Percentiles rank a stretch among this genome's conserved stretches.
Conservation (phyloP, 495 filamentous ascomycete genomes). For the Aspergillus mulundensis region DNA sequence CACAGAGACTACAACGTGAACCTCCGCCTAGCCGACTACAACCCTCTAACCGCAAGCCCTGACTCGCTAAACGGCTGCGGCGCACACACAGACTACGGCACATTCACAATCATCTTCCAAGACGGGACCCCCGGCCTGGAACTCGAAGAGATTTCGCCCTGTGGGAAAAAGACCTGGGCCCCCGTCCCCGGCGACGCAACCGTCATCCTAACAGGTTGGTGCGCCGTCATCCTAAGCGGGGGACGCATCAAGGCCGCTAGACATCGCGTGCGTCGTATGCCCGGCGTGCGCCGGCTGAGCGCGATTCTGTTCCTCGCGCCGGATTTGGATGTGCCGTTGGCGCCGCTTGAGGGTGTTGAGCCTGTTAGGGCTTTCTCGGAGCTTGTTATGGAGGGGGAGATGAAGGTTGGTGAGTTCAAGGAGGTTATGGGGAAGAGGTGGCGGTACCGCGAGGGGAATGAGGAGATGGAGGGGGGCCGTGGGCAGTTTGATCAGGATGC, state of each 20-base stretch:
- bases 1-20: background rate
- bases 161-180: no score
- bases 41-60: background rate
- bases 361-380: no score
- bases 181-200: no score
- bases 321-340: background rate
- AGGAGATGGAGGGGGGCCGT: background rate
- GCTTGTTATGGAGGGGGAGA: background rate
- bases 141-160: background rate
- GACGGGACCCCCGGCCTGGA: background rate
- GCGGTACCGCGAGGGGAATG: slow-evolving; percentile 2
- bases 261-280: background rate
- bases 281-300: background rate
- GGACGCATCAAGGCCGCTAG: background rate
- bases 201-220: no score
- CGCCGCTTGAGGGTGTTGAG: background rate
- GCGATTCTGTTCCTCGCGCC: background rate
- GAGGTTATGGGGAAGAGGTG: slow-evolving; percentile 2
- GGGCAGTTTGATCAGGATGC: background rate
- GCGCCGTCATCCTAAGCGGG: no score
- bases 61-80: background rate
- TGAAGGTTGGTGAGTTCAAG: background rate
- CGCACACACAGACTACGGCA: slow-evolving; percentile 5
- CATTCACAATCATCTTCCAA: slow-evolving; percentile 1
- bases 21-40: background rate